Evolutionary conservation across 2,329 filamentous ascomycete species (phyloP).

Genomic region (Monosporascus sp.): DNA sequence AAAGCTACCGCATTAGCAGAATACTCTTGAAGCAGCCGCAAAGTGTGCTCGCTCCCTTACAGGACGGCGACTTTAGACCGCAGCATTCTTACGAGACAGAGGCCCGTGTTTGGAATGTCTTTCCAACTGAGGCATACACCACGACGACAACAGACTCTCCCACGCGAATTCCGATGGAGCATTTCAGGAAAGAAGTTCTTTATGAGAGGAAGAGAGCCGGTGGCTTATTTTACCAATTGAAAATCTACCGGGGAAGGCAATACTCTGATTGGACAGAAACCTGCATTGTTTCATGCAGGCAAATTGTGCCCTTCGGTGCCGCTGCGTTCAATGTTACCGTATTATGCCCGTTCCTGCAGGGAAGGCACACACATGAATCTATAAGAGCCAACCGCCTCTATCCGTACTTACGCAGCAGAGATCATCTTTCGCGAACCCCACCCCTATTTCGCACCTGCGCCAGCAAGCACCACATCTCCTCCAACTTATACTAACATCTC

Average conservation of each 20-base stretch:
- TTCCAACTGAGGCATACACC: too few species aligned
- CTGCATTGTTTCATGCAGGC: slow-evolving; percentile 2
- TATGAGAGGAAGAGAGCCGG: background rate
- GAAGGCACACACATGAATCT: slow-evolving; percentile 9
- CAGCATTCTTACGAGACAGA: too few species aligned
- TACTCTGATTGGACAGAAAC: background rate
- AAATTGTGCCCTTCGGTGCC: slow-evolving; percentile 15
- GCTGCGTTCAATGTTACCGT: slow-evolving; percentile 6
- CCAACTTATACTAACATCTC: slow-evolving; percentile 10
- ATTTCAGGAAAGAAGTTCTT: background rate
- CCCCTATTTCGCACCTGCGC: too few species aligned
- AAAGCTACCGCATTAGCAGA: too few species aligned
- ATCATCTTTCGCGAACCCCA: background rate
- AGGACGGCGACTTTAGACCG: too few species aligned
- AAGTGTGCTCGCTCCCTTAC: too few species aligned
- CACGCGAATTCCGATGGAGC: background rate
- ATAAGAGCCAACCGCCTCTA: background rate
- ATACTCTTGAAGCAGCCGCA: too few species aligned
- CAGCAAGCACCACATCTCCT: too few species aligned
- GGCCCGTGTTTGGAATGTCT: too few species aligned
- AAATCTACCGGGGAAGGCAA: background rate
- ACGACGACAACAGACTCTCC: background rate
- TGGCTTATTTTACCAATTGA: background rate
- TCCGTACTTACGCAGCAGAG: background rate
- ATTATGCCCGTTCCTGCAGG: slow-evolving; percentile 18